Conservation (phyloP, 768 basidiomycete genomes). For the Xerocomus brunneocitrinus region DNA sequence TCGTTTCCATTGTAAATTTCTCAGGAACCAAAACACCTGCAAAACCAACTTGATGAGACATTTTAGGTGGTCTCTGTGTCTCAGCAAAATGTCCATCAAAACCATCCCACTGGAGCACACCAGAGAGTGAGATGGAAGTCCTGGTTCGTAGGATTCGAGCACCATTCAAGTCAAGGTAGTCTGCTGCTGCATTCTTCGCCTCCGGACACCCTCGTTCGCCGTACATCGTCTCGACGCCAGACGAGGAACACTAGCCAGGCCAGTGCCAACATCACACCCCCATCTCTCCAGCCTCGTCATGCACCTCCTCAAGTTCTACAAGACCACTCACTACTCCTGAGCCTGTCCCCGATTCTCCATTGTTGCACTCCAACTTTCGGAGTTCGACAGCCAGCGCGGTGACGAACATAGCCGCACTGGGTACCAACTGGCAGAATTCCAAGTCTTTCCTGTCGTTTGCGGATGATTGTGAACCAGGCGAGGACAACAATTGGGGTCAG, state of each 20-base stretch:
- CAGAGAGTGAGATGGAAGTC: conserved; percentile 18
- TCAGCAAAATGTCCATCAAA: conserved; percentile 9
- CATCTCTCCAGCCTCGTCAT: conserved; percentile 10
- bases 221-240: conserved; percentile 49
- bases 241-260: conserved; percentile 19
- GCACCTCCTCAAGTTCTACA: conserved; percentile 1
- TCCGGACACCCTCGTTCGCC: conserved; percentile 51
- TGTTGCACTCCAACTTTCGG: conserved; percentile 47
- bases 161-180: conserved; percentile 22
- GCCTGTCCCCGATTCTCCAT: conserved; percentile 38
- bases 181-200: conserved; percentile 49
- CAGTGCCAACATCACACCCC: background rate
- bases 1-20: no score
- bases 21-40: conserved; percentile 5
- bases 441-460: conserved; percentile 27
- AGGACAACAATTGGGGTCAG: conserved; percentile 37
- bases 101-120: background rate
- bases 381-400: conserved; percentile 35
- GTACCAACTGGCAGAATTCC: no score
- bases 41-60: background rate
- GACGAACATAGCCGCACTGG: no score
- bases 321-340: conserved; percentile 6
- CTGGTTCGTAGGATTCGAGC: conserved; percentile 13
- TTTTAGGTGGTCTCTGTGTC: background rate
- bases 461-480: conserved; percentile 32